These are phyloP conservation scores for Plasmopara viticola DNA, from an alignment of 352 stramenopile genomes.

Conservation along the genomic window DNA sequence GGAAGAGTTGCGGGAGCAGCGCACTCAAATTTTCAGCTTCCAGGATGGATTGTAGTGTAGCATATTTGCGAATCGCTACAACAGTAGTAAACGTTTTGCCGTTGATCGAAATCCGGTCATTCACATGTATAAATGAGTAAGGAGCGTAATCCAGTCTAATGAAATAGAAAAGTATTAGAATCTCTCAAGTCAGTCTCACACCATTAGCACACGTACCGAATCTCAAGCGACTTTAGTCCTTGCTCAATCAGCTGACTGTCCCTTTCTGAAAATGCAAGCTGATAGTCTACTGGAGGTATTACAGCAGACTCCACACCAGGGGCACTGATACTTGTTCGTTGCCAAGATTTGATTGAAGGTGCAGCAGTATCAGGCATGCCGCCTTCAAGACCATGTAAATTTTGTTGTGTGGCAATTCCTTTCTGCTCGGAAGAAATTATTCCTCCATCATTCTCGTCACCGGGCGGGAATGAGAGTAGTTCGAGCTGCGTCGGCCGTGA, in stretches of 20 bases:
- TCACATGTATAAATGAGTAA: constrained; percentile 63
- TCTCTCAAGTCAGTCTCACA: not conserved
- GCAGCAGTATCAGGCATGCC: not conserved
- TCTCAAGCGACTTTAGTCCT: constrained; percentile 55
- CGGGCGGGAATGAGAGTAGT: constrained; percentile 20
- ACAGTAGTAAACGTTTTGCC: constrained; percentile 35
- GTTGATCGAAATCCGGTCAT: constrained; percentile 66
- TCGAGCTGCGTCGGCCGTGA: constrained; percentile 10
- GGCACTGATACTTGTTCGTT: constrained; percentile 7
- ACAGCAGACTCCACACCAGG: constrained; percentile 5
- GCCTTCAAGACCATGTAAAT: constrained; percentile 1
- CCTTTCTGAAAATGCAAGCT: constrained; percentile 37
- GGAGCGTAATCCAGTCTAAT: constrained; percentile 50
- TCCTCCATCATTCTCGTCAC: not conserved
- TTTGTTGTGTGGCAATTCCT: constrained; percentile 2
- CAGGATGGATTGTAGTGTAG: constrained; percentile 43
- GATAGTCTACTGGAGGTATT: constrained; percentile 43
- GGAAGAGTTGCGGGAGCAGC: constrained; percentile 33
- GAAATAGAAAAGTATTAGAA: not conserved
- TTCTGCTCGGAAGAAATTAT: constrained; percentile 1
- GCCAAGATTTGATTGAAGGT: constrained; percentile 20
- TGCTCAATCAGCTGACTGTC: constrained; percentile 42
- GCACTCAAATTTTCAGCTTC: constrained; percentile 42
- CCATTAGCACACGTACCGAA: constrained; percentile 30
- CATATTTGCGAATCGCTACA: constrained; percentile 53